Percentiles rank a stretch among this genome's conserved stretches.
Evolutionary conservation across 495 filamentous ascomycete genomes (phyloP).

Genomic region (Ramalina intermedia): DNA sequence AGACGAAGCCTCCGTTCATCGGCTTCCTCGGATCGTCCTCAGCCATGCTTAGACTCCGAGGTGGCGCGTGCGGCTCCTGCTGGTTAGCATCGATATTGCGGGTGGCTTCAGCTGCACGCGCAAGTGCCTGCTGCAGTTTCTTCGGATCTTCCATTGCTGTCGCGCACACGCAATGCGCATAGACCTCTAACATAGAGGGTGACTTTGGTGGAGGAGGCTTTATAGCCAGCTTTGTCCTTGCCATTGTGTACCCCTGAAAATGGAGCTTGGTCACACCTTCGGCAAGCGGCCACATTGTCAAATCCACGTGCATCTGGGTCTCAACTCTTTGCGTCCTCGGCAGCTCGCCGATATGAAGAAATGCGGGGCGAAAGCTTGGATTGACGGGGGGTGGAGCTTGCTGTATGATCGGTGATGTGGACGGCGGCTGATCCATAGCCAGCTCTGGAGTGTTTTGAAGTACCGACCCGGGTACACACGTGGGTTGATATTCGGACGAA

Average conservation of each 20-base stretch:
- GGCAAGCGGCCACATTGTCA: conserved; percentile 61
- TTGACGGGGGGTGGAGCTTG: background rate
- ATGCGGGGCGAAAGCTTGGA: conserved; percentile 13
- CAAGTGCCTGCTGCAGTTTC: conserved; percentile 46
- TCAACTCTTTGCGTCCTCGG: conserved; percentile 81
- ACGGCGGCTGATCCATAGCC: background rate
- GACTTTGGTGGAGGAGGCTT: conserved; percentile 44
- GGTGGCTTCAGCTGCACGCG: conserved; percentile 36
- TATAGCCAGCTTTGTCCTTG: conserved; percentile 74
- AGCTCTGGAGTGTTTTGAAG: background rate
- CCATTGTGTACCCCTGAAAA: conserved; percentile 75
- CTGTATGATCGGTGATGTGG: background rate
- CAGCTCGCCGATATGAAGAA: conserved; percentile 45
- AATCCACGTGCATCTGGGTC: conserved; percentile 75
- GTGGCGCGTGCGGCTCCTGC: conserved; percentile 18
- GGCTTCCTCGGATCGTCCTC: conserved; percentile 49
- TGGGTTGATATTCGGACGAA: background rate
- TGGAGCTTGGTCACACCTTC: conserved; percentile 62
- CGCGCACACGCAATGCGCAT: conserved; percentile 70
- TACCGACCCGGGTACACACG: background rate
- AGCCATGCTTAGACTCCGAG: conserved; percentile 13
- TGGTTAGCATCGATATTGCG: conserved; percentile 18
- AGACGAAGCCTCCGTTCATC: conserved; percentile 68
- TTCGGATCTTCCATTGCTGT: conserved; percentile 76
- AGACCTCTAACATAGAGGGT: conserved; percentile 65